Percentiles rank a stretch among this genome's conserved stretches.
phyloP scores from a whole-genome alignment of 1,139 yeast species.

The Blastobotrys persicus region DNA sequence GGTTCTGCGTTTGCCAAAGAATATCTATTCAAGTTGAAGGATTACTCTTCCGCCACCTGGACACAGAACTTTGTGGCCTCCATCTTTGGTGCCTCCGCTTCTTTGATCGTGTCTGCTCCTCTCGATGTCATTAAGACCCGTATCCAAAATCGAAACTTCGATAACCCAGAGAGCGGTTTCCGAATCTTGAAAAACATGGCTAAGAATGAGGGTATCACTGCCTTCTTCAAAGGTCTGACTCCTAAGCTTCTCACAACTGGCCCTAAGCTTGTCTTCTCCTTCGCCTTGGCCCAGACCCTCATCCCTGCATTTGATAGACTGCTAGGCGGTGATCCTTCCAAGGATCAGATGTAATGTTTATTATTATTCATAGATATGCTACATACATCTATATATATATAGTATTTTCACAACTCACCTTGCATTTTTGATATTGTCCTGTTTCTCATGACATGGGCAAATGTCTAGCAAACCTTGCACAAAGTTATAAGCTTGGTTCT shows the following conservation, averaged over 20 bases:
- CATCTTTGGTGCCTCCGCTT: constrained; percentile 97
- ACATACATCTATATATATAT: too few species aligned
- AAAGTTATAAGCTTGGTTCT: too few species aligned
- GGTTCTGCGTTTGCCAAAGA: constrained; percentile 99
- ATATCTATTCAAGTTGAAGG: constrained; percentile 80
- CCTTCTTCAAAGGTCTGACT: constrained; percentile 96
- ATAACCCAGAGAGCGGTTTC: constrained; percentile 91
- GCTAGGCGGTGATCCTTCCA: constrained; percentile 16
- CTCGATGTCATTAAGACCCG: constrained; percentile 97
- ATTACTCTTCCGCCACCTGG: constrained; percentile 93
- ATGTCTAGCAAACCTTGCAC: too few species aligned
- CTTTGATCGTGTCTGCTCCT: constrained; percentile 95
- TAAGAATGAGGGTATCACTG: constrained; percentile 70
- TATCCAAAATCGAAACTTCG: constrained; percentile 94
- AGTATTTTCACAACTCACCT: neutral
- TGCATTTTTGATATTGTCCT: too few species aligned
- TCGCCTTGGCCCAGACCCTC: constrained; percentile 93
- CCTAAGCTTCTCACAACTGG: constrained; percentile 97
- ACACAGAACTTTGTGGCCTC: constrained; percentile 91
- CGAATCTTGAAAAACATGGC: constrained; percentile 90
- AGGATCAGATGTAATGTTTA: constrained; percentile 11
- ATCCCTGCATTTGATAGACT: constrained; percentile 90
- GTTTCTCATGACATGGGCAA: too few species aligned
- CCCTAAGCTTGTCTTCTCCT: constrained; percentile 94
- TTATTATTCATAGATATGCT: neutral